Percentiles rank a stretch among this genome's conserved stretches.
Evolutionary conservation across 371 early-diverging fungal genomes (phyloP).

Genomic region (Syncephalastrum racemosum): DNA sequence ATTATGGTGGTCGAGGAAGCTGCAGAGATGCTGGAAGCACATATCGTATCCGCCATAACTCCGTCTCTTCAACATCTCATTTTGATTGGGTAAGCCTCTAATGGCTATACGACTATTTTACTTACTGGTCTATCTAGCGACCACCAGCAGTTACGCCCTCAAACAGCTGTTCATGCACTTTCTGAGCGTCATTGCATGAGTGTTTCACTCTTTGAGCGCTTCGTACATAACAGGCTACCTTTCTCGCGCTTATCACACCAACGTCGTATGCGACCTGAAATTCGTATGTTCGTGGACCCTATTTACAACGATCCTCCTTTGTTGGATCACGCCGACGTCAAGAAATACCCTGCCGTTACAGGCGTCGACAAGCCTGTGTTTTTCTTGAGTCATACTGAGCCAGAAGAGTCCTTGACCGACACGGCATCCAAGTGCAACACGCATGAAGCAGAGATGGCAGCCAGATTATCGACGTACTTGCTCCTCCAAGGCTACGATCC

Average conservation of each 20-base stretch:
- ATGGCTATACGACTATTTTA: background rate
- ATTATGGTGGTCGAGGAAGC: slow-evolving; percentile 76
- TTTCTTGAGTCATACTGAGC: slow-evolving; percentile 56
- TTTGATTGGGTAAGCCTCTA: slow-evolving; percentile 57
- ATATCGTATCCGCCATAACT: slow-evolving; percentile 62
- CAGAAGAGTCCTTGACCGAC: slow-evolving; percentile 38
- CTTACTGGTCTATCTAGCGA: slow-evolving; percentile 40
- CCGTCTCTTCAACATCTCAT: slow-evolving; percentile 62
- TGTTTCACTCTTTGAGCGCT: slow-evolving; percentile 70
- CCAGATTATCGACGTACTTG: slow-evolving; percentile 53
- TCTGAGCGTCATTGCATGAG: slow-evolving; percentile 52
- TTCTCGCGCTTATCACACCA: slow-evolving; percentile 57
- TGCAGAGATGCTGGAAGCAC: slow-evolving; percentile 73
- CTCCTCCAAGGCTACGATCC: slow-evolving; percentile 53
- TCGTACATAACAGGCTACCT: slow-evolving; percentile 53
- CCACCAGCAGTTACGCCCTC: slow-evolving; percentile 69
- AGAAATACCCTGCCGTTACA: slow-evolving; percentile 44
- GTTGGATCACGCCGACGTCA: slow-evolving; percentile 52
- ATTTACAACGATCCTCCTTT: slow-evolving; percentile 53
- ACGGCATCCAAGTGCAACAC: slow-evolving; percentile 59
- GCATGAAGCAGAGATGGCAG: slow-evolving; percentile 61
- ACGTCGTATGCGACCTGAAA: slow-evolving; percentile 75
- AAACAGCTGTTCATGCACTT: slow-evolving; percentile 51
- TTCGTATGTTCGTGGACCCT: slow-evolving; percentile 56
- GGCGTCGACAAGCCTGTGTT: slow-evolving; percentile 62